Percentiles rank a stretch among this genome's conserved stretches.
Conservation (phyloP, 202 grass and related monocot species). For the Saccharum hybrid region DNA sequence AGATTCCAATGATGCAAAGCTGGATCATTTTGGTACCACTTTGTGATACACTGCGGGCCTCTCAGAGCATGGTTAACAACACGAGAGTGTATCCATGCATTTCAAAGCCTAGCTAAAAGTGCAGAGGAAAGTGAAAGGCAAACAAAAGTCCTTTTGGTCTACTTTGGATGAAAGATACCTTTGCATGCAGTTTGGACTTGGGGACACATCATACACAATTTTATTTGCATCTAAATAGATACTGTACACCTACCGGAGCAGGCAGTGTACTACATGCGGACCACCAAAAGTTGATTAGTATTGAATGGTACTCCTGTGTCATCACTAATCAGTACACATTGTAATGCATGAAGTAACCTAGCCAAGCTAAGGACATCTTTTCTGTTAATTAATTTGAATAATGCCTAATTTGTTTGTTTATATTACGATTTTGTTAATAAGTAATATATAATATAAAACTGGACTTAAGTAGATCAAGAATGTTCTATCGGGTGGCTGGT, state of each 20-base stretch:
- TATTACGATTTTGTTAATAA: neutral
- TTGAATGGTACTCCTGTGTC: neutral
- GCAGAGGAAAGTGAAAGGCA: constrained; percentile 22
- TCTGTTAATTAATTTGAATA: neutral
- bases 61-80: constrained; percentile 32
- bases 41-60: constrained; percentile 45
- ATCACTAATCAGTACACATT: neutral
- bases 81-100: constrained; percentile 48
- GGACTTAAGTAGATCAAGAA: constrained; percentile 32
- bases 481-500: constrained; percentile 9
- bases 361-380: neutral
- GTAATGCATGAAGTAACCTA: neutral
- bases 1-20: constrained; percentile 50
- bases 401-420: neutral
- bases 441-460: neutral
- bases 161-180: constrained; percentile 43
- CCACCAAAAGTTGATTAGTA: neutral
- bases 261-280: constrained; percentile 5
- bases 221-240: constrained; percentile 7
- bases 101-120: constrained; percentile 43
- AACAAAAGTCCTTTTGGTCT: constrained; percentile 42
- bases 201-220: neutral
- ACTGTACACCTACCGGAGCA: constrained; percentile 19
- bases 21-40: constrained; percentile 55
- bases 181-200: constrained; percentile 36